Percentiles rank a stretch among this genome's conserved stretches.
These are phyloP conservation scores for Cordyceps tenuipes DNA, from an alignment of 2,329 filamentous ascomycete genomes.

Conservation along the genomic window DNA sequence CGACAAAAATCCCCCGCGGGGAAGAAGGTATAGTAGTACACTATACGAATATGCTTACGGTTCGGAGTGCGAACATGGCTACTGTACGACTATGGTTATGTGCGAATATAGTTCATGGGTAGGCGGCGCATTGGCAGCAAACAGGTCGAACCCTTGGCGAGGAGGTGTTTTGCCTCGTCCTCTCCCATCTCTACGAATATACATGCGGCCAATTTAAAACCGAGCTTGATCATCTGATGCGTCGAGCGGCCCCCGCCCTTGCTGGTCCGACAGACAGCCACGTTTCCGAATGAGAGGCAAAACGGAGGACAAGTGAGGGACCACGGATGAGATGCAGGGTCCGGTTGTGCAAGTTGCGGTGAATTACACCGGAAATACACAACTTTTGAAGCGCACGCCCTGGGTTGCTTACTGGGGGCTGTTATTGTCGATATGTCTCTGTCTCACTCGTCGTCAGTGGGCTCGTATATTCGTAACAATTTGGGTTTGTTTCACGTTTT, in stretches of 20 bases:
- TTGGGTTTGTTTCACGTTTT: background rate
- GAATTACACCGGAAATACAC: background rate
- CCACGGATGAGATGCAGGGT: background rate
- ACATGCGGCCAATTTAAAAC: conserved; percentile 1
- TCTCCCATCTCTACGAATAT: background rate
- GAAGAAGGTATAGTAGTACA: background rate
- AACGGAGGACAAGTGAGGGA: background rate
- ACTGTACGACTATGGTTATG: background rate
- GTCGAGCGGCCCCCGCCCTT: background rate
- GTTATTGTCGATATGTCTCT: background rate
- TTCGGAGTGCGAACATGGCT: too few relatives aligned
- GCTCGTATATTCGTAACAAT: background rate
- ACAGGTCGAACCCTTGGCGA: background rate
- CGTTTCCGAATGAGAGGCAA: background rate
- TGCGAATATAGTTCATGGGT: background rate
- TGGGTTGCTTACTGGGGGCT: background rate
- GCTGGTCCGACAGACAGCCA: background rate
- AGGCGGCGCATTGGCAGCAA: background rate
- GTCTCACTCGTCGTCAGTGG: background rate
- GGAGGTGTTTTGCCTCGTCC: background rate
- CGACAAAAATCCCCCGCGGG: background rate
- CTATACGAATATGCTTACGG: background rate
- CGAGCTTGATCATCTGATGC: conserved; percentile 5
- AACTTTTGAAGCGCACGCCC: background rate
- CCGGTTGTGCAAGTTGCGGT: background rate